Conservation (phyloP, 129 eudicot genomes). For the Gnaphalium uliginosum region DNA sequence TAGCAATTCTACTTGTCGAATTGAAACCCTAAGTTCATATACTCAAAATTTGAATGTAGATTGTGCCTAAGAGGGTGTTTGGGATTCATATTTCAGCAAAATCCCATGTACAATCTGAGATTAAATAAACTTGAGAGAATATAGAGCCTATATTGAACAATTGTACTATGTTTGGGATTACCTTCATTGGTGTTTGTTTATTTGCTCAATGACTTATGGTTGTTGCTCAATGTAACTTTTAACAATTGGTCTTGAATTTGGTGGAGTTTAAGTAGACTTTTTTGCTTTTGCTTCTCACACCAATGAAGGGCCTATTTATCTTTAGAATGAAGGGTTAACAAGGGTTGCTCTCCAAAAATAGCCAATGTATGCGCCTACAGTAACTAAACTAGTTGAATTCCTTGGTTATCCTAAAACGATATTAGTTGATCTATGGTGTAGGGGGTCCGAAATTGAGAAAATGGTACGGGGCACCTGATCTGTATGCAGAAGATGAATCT, state of each 20-base stretch:
- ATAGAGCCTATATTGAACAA: too few relatives aligned
- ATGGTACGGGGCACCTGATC: constrained; percentile 98
- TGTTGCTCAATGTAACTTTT: neutral
- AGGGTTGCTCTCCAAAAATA: too few relatives aligned
- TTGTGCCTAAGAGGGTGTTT: neutral
- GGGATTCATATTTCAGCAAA: too few relatives aligned
- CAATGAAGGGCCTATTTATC: too few relatives aligned
- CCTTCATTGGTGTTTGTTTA: too few relatives aligned
- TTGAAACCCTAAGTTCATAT: neutral
- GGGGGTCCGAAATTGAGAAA: constrained; percentile 98
- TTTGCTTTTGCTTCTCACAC: too few relatives aligned
- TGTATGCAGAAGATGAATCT: constrained; percentile 55
- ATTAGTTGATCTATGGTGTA: constrained; percentile 26
- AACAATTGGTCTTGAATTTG: neutral
- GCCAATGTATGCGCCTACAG: neutral
- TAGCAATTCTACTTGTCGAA: neutral
- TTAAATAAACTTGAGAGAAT: too few relatives aligned
- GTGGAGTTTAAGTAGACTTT: too few relatives aligned
- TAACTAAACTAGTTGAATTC: neutral
- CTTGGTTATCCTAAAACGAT: neutral
- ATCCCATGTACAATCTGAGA: too few relatives aligned
- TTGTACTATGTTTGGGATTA: neutral
- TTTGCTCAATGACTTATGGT: neutral
- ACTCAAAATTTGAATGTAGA: neutral
- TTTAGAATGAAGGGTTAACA: too few relatives aligned